phyloP scores from a whole-genome alignment of 495 filamentous ascomycete genomes.

The Emericellopsis terricola region DNA sequence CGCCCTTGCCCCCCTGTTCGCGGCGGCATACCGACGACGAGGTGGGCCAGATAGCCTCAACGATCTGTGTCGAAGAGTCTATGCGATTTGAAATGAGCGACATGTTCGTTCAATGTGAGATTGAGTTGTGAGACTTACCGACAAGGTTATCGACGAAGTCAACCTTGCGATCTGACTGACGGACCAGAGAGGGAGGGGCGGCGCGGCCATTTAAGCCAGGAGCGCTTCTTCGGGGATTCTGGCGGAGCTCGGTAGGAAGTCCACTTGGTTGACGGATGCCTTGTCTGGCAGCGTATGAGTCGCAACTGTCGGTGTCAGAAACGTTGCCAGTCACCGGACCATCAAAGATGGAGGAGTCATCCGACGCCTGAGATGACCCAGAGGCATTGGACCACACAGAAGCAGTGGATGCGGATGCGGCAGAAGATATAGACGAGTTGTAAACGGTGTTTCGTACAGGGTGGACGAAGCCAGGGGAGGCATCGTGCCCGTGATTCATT shows the following conservation, averaged over 20 bases:
- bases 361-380: constrained; percentile 32
- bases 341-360: constrained; percentile 27
- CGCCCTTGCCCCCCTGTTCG: constrained; percentile 41
- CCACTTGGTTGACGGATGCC: constrained; percentile 9
- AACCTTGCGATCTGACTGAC: constrained; percentile 84
- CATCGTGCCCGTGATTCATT: constrained; percentile 31
- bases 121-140: too few species aligned
- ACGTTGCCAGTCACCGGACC: constrained; percentile 34
- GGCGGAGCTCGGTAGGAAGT: constrained; percentile 45
- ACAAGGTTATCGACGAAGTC: constrained; percentile 96
- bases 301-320: constrained; percentile 23
- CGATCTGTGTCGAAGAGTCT: constrained; percentile 96
- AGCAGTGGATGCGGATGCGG: constrained; percentile 52
- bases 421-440: constrained; percentile 47
- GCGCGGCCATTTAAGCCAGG: constrained; percentile 33
- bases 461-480: constrained; percentile 24
- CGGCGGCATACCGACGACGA: constrained; percentile 41
- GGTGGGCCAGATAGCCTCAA: constrained; percentile 92
- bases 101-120: too few species aligned
- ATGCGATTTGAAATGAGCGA: too few species aligned
- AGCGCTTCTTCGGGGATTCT: constrained; percentile 66
- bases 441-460: constrained; percentile 37
- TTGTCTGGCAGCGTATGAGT: constrained; percentile 16
- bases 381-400: constrained; percentile 67
- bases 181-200: constrained; percentile 64